These are phyloP conservation scores for Pyrenopolyporus hunteri DNA, from an alignment of 495 filamentous ascomycete species.

Conservation along the genomic window DNA sequence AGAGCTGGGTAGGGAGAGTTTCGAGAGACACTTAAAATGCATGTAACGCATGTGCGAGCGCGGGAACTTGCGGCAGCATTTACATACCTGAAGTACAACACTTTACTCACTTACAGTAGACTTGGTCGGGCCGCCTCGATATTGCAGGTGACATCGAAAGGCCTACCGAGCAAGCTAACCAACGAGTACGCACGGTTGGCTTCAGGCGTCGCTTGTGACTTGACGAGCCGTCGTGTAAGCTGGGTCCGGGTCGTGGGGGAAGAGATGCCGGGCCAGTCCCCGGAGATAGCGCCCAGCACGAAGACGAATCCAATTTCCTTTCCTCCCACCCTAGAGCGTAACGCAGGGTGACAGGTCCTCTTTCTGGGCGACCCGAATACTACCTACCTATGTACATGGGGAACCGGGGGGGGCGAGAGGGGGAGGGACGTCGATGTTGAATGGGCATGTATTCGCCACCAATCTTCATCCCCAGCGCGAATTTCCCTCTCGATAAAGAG, in stretches of 20 bases:
- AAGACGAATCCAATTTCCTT: conserved; percentile 17
- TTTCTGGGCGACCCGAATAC: background rate
- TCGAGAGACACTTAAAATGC: background rate
- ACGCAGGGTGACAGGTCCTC: conserved; percentile 9
- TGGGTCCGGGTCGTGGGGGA: background rate
- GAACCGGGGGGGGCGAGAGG: too few species aligned
- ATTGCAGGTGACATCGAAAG: background rate
- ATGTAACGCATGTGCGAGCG: conserved; percentile 13
- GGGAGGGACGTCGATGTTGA: too few species aligned
- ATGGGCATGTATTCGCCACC: too few species aligned
- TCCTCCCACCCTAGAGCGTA: conserved; percentile 13
- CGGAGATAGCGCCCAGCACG: conserved; percentile 10
- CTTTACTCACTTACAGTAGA: too few species aligned
- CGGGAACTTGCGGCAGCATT: conserved; percentile 29
- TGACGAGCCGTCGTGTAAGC: conserved; percentile 19
- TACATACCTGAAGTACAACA: too few species aligned
- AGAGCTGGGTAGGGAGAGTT: conserved; percentile 11
- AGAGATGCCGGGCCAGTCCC: conserved; percentile 14
- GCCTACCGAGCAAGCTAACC: conserved; percentile 2
- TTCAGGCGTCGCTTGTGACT: conserved; percentile 10
- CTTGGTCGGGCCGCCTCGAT: background rate
- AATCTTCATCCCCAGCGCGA: too few species aligned
- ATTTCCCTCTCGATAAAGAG: too few species aligned
- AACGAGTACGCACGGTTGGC: background rate
- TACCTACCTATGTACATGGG: background rate